Evolutionary conservation across 1,284 basidiomycete species (phyloP).

Genomic region (Ceratobasidium sp.): DNA sequence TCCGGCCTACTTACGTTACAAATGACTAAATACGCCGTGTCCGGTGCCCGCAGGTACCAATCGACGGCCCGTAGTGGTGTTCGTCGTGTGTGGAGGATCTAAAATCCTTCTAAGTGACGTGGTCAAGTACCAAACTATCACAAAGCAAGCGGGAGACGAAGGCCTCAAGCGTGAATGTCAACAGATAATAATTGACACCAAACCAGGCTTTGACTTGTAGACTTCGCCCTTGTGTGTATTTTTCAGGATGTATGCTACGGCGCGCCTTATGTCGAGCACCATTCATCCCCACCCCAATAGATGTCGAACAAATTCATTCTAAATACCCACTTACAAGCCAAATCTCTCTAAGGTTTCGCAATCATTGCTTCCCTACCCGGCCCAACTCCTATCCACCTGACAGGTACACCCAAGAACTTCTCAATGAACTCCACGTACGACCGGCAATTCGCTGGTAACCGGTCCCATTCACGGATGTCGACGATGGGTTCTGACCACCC

Average conservation of each 20-base stretch:
- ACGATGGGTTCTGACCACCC: constrained; percentile 93
- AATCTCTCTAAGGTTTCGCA: constrained; percentile 31
- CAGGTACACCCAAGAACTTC: constrained; percentile 78
- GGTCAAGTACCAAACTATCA: constrained; percentile 35
- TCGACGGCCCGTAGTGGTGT: constrained; percentile 64
- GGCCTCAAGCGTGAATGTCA: constrained; percentile 1
- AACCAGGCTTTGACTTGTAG: neutral
- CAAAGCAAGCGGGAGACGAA: constrained; percentile 20
- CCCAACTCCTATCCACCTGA: constrained; percentile 94
- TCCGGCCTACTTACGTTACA: constrained; percentile 67
- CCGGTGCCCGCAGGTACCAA: constrained; percentile 50
- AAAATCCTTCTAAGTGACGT: constrained; percentile 70
- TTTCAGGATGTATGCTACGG: neutral
- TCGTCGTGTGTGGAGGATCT: constrained; percentile 79
- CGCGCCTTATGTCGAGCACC: neutral
- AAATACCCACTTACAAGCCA: constrained; percentile 9
- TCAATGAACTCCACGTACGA: constrained; percentile 94
- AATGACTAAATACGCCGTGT: constrained; percentile 65
- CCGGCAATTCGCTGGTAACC: constrained; percentile 88
- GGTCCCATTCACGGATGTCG: constrained; percentile 74
- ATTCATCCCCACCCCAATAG: neutral
- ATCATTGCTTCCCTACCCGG: constrained; percentile 88
- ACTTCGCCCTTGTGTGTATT: neutral
- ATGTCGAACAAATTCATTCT: constrained; percentile 3
- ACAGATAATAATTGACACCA: constrained; percentile 25